Base-by-base conservation (phyloP, 140 eudicot genomes). In the Stevia rebaudiana region DNA sequence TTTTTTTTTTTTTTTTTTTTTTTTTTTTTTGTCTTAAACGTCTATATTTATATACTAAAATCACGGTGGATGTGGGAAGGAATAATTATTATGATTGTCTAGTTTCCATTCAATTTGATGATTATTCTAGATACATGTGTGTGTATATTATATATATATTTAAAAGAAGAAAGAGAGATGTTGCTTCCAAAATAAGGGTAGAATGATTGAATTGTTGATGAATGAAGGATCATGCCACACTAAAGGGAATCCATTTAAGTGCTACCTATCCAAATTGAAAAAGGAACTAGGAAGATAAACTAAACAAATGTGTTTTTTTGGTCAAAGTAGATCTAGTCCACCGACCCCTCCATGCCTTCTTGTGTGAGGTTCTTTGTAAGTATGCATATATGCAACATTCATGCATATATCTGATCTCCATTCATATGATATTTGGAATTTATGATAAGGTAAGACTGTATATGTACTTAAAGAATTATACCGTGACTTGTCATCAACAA, bases 141-240 rank as follows among this genome's bases (percentile, higher is more conserved):
- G 4, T 28, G 4, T 28, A 28, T 28, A 28, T 28, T 28, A 4
- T 28, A 28, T 28, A 4, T 28, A 28, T 4, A 4, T 28, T 1
- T 28, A 11, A 5, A 8, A 36, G 41, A 7, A 4, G 21, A 6
- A 53, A 1, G 0, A 16, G 21, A 4, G 21, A 51, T 11, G 30
- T 67, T 74, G 79, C 74, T 74, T 74, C 79, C 75, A 4, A 61
- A 60, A 74, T 62, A 74, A 74, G 79, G 65, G 79, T 68, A 68
- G 28, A 33, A 68, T 74, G 74, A 74, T 74, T 74, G 79, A 37
- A 60, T 46, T 74, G 79, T 68, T 60, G 59, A 74, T 74, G 79
- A 48, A 68, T 3, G 65, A 60, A 68, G 79, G 79, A 74, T 68
- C 79, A 74, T 74, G 79, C 52, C 70, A 67, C 65, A 60, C 75